A percentile compares a stretch with the other conserved stretches of the same genome.
phyloP scores from a whole-genome alignment of 371 early-diverging fungal species.

The Capniomyces stellatus region DNA sequence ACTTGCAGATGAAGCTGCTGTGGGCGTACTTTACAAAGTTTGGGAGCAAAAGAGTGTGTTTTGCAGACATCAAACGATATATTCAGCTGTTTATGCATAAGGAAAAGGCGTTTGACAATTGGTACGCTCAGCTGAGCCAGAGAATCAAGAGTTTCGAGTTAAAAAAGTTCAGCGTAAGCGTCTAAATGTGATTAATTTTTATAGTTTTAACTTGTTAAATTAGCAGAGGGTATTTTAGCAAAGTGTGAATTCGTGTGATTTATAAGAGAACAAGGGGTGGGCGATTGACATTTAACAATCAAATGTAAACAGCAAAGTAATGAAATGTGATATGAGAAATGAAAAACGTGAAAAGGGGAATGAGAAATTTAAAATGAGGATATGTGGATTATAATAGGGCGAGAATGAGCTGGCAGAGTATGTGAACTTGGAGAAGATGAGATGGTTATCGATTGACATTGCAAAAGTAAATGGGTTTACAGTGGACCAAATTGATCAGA shows the following conservation, averaged over 20 bases:
- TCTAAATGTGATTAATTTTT: neutral
- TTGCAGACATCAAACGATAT: slow-evolving; percentile 54
- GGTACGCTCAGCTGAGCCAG: neutral
- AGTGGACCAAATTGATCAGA: neutral
- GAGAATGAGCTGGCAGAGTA: neutral
- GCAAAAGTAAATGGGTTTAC: neutral
- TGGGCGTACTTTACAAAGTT: slow-evolving; percentile 42
- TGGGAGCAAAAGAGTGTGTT: slow-evolving; percentile 48
- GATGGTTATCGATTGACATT: neutral
- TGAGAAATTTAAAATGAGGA: no score
- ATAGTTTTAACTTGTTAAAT: no score
- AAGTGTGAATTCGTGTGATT: no score
- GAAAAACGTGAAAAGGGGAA: no score
- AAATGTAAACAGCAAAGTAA: no score
- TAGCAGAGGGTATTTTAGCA: no score
- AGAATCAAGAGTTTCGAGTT: neutral
- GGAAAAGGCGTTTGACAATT: neutral
- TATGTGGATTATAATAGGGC: no score
- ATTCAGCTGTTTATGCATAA: slow-evolving; percentile 8
- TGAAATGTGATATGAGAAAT: no score
- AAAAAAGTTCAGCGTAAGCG: neutral
- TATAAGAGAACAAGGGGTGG: no score
- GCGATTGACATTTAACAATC: no score
- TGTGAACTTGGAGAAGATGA: neutral
- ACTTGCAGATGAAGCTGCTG: slow-evolving; percentile 25